A percentile compares a stretch with the other conserved stretches of the same genome.
Conservation (phyloP, 2,329 filamentous ascomycete species). For the Monilinia vaccinii-corymbosi region DNA sequence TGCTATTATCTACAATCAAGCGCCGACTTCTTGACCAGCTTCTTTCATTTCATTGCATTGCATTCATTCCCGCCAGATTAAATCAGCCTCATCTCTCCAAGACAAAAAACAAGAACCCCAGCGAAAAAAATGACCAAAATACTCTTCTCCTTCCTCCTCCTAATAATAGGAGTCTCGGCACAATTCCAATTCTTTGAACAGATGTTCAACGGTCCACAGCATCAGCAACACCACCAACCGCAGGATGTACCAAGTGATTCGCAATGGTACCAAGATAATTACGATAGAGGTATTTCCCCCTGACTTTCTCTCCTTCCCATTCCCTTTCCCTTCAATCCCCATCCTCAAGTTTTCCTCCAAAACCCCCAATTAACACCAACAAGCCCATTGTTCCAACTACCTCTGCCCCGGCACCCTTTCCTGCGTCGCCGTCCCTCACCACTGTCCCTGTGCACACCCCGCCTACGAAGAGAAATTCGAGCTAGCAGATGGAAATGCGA, state of each 20-base stretch:
- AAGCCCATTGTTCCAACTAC: slow-evolving; percentile 85
- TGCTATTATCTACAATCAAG: not conserved
- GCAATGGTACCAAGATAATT: slow-evolving; percentile 64
- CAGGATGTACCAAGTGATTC: slow-evolving; percentile 83
- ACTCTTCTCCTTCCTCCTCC: slow-evolving; percentile 41
- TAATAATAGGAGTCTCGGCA: slow-evolving; percentile 51
- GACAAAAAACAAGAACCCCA: not conserved
- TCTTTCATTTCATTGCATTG: not conserved
- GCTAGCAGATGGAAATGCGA: slow-evolving; percentile 58
- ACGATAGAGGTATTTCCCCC: slow-evolving; percentile 49
- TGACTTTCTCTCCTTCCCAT: not conserved
- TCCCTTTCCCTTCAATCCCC: not conserved
- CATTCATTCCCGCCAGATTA: not conserved
- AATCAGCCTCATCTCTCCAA: not conserved
- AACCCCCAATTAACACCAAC: not conserved
- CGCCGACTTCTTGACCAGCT: not conserved
- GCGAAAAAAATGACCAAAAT: slow-evolving; percentile 22
- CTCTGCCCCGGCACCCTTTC: slow-evolving; percentile 90
- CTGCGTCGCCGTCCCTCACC: slow-evolving; percentile 93
- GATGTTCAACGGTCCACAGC: slow-evolving; percentile 69
- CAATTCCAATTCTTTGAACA: slow-evolving; percentile 99
- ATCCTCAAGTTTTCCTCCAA: not conserved
- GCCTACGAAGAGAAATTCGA: slow-evolving; percentile 70
- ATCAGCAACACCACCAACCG: slow-evolving; percentile 41
- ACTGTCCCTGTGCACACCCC: slow-evolving; percentile 86